Percentiles rank a stretch among this genome's conserved stretches.
Conservation (phyloP, 208 protist species). For the Leptomonas pyrrhocoris region DNA sequence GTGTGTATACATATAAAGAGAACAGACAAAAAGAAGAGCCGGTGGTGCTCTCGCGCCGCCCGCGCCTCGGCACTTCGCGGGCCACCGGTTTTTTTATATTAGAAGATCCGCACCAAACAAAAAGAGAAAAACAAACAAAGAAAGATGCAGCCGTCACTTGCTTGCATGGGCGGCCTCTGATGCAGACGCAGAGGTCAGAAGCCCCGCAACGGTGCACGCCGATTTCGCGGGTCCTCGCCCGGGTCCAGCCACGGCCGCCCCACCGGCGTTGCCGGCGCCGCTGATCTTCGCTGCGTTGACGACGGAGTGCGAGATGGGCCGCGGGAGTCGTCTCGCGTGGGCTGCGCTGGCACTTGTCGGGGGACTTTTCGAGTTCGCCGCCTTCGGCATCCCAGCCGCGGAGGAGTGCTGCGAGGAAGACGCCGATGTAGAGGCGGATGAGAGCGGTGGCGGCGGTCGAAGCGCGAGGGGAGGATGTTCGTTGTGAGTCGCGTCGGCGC, state of each 20-base stretch:
- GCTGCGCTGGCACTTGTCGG: not conserved
- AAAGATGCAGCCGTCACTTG: conserved; percentile 2
- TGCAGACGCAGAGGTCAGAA: conserved; percentile 4
- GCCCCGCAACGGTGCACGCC: conserved; percentile 17
- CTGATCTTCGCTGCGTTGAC: conserved; percentile 2
- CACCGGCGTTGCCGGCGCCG: not conserved
- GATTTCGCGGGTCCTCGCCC: conserved; percentile 3
- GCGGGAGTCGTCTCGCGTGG: not conserved
- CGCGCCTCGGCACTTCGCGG: too few species aligned
- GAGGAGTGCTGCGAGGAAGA: not conserved
- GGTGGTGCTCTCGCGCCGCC: too few species aligned
- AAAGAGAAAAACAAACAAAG: conserved; percentile 15
- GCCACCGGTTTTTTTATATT: too few species aligned
- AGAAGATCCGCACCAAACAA: too few species aligned
- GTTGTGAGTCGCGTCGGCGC: not conserved
- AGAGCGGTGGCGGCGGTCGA: not conserved
- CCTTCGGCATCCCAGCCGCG: not conserved
- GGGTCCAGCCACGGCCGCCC: not conserved
- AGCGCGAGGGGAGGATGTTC: not conserved
- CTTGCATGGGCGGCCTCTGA: conserved; percentile 22
- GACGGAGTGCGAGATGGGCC: not conserved
- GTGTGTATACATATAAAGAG: too few species aligned
- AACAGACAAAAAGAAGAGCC: too few species aligned
- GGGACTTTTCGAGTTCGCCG: not conserved
- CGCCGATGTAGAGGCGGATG: not conserved